Evolutionary conservation across 2,329 filamentous ascomycete species (phyloP).

Genomic region (Sordariomycetes sp.): DNA sequence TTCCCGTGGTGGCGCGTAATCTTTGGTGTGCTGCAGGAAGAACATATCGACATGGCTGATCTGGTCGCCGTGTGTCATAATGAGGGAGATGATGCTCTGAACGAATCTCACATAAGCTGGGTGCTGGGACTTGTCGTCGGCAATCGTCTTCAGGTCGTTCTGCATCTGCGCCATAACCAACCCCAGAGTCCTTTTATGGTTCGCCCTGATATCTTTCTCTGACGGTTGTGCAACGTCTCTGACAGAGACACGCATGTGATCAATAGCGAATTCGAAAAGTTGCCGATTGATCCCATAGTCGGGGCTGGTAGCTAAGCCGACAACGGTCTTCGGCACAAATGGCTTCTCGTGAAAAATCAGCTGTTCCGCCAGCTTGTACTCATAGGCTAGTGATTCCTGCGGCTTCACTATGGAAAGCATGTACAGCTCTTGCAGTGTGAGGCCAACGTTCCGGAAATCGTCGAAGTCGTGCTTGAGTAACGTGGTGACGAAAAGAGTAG

Average conservation of each 20-base stretch:
- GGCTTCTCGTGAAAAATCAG: constrained; percentile 30
- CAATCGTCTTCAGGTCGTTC: constrained; percentile 32
- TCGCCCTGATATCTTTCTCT: constrained; percentile 23
- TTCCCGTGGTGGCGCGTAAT: constrained; percentile 44
- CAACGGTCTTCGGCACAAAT: constrained; percentile 30
- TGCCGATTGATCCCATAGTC: constrained; percentile 38
- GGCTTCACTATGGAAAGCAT: constrained; percentile 42
- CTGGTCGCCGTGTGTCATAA: constrained; percentile 43
- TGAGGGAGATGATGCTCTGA: constrained; percentile 40
- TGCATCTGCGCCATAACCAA: constrained; percentile 46
- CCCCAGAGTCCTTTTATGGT: constrained; percentile 33
- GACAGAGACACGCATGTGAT: constrained; percentile 39
- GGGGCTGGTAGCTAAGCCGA: constrained; percentile 25
- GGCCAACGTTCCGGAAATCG: constrained; percentile 34
- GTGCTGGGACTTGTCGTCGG: constrained; percentile 29
- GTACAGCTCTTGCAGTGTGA: constrained; percentile 43
- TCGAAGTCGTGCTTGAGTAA: constrained; percentile 37
- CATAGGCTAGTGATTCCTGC: constrained; percentile 31
- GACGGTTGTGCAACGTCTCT: constrained; percentile 26
- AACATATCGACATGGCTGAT: constrained; percentile 45
- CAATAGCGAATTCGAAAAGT: constrained; percentile 38
- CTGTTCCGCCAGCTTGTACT: constrained; percentile 38
- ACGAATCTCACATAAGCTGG: constrained; percentile 40
- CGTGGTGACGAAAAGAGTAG: constrained; percentile 41
- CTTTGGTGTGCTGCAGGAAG: constrained; percentile 45